Evolutionary conservation across 108 stramenopile genomes (phyloP).

Genomic region (Cyclostephanos invisitatus): DNA sequence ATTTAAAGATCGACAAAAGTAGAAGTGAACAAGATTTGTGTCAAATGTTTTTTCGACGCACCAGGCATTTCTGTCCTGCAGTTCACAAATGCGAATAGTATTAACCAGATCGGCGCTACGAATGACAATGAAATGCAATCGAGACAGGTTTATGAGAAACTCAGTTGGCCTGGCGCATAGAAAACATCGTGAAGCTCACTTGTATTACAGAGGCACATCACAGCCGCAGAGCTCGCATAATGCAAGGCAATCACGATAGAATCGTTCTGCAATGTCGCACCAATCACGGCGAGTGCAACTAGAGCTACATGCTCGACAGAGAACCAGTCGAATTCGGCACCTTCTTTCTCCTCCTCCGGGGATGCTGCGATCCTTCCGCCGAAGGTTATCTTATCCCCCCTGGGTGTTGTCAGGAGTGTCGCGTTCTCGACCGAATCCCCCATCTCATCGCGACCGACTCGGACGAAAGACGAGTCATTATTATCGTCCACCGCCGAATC

Average conservation of each 20-base stretch:
- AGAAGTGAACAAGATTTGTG: too few relatives aligned
- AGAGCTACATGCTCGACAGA: conserved; percentile 3
- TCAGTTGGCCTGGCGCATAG: neutral
- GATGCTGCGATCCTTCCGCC: too few relatives aligned
- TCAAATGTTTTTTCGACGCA: too few relatives aligned
- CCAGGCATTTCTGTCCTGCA: conserved; percentile 6
- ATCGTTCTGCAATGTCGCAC: conserved; percentile 15
- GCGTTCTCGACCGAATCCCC: too few relatives aligned
- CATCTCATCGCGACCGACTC: too few relatives aligned
- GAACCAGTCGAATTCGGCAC: neutral
- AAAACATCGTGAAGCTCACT: conserved; percentile 3
- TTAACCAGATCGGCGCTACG: conserved; percentile 17
- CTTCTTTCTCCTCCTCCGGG: too few relatives aligned
- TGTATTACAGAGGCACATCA: conserved; percentile 21
- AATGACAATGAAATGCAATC: neutral
- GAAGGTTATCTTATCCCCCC: too few relatives aligned
- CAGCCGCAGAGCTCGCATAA: conserved; percentile 22
- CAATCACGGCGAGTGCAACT: conserved; percentile 7
- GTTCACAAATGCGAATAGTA: conserved; percentile 6
- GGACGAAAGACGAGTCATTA: too few relatives aligned
- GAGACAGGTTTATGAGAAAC: neutral
- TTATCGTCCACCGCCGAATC: too few relatives aligned
- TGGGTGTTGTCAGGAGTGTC: too few relatives aligned
- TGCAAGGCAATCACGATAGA: conserved; percentile 9
- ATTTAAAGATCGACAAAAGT: too few relatives aligned